Percentiles rank a stretch among this genome's conserved stretches.
These are phyloP conservation scores for Pseudogymnoascus sp. DNA, from an alignment of 2,329 filamentous ascomycete species.

Conservation along the genomic window DNA sequence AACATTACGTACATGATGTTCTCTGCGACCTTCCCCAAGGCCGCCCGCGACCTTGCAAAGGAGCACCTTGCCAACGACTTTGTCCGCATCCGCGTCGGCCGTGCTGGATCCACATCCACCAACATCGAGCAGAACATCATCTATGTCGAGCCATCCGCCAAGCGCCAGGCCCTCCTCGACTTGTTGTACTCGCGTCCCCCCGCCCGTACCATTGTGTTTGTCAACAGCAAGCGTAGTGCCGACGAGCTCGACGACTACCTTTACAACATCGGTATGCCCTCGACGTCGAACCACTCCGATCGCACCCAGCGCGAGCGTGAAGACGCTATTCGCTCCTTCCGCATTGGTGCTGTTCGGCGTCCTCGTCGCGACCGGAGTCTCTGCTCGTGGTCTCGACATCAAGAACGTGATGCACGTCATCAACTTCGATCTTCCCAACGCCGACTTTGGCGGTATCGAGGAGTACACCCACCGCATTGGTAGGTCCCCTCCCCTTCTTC, in stretches of 20 bases:
- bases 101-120: slow-evolving; percentile 71
- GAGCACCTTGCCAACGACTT: slow-evolving; percentile 68
- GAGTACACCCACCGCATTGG: slow-evolving; percentile 95
- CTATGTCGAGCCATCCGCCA: slow-evolving; percentile 57
- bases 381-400: slow-evolving; percentile 83
- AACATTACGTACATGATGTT: slow-evolving; percentile 73
- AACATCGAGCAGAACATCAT: slow-evolving; percentile 79
- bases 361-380: slow-evolving; percentile 78
- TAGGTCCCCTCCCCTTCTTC: slow-evolving; percentile 36
- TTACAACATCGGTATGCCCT: slow-evolving; percentile 72
- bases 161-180: slow-evolving; percentile 65
- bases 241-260: slow-evolving; percentile 85
- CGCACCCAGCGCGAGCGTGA: slow-evolving; percentile 88
- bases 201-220: slow-evolving; percentile 80
- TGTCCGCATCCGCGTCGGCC: slow-evolving; percentile 78
- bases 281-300: slow-evolving; percentile 80
- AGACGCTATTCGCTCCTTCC: slow-evolving; percentile 82
- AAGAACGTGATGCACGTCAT: slow-evolving; percentile 83
- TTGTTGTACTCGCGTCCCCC: slow-evolving; percentile 65
- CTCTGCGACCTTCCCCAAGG: slow-evolving; percentile 87
- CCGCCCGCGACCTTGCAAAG: slow-evolving; percentile 67
- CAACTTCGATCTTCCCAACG: slow-evolving; percentile 80
- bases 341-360: slow-evolving; percentile 68
- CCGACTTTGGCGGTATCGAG: slow-evolving; percentile 74
- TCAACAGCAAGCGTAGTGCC: slow-evolving; percentile 70